Evolutionary conservation across 495 filamentous ascomycete genomes (phyloP), one percentile per base, ranked within the genome.

Genomic region (Podospora bellae-mahoneyi): DNA sequence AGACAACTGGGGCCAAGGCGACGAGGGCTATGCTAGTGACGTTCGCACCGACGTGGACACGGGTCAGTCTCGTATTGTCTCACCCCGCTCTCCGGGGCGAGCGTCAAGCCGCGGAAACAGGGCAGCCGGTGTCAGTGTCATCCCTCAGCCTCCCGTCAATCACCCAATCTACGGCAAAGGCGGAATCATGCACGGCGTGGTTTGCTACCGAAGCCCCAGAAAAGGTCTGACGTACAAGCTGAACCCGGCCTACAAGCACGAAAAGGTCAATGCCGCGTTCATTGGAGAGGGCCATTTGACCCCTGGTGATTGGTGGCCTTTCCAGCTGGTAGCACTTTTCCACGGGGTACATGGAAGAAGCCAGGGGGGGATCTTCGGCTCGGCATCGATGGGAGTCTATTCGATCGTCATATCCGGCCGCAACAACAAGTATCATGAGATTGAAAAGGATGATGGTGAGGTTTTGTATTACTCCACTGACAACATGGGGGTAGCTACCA

Each of bases 221-320:
- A 10, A 20, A 13, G 13, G 10, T 6, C 62, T 27, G 13, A 66
- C 63, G 0, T 78, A 79, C 30, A 27, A 65, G 32, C 0, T 64
- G 83, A 73, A 84, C 63, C 74, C 68, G 2, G 39, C 39, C 0
- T 77, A 77, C 26, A 64, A 65, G 0, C 23, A 66, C 23, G 59
- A 66, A 48, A 65, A 72, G 44, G 58, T 55, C 9, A n/a, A 68
- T 5, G 66, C 77, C 1, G 78, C 78, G 5, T 76, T 81, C 0
- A 80, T 79, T 62, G 85, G 85, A 0, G 71, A 82, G 54, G 86
- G 86, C 64, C 71, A 73, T 4, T 69, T 85, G 10, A 15, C 4
- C 0, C 71, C 84, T 0, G 85, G 85, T 15, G 71, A 74, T 48
- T 88, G 86, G 85, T 88, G 78, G 73, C 83, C 85, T 0, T 71